Conservation (phyloP, 495 filamentous ascomycete species). For the Parmelia sp. region DNA sequence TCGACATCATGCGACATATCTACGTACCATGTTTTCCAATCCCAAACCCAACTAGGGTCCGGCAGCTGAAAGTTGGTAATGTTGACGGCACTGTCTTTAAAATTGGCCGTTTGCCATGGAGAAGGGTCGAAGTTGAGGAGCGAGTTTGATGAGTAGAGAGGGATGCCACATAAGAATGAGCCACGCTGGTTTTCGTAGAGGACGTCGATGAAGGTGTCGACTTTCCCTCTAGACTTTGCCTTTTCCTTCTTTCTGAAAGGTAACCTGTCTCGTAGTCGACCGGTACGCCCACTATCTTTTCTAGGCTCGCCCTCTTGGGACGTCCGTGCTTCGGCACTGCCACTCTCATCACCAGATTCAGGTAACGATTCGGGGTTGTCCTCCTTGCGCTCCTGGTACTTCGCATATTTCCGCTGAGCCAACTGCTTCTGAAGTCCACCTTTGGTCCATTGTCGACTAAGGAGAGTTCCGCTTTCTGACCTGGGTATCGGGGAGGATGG, state of each 20-base stretch:
- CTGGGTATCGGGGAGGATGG: constrained; percentile 9
- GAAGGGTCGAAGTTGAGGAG: constrained; percentile 81
- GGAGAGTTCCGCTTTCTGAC: constrained; percentile 18
- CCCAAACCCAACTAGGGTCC: constrained; percentile 95
- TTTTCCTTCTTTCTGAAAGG: constrained; percentile 28
- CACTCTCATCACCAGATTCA: constrained; percentile 26
- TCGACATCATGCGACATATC: constrained; percentile 86
- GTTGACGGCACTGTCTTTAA: constrained; percentile 70
- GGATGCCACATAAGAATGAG: constrained; percentile 78
- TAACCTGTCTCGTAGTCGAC: constrained; percentile 21
- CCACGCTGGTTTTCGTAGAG: constrained; percentile 92
- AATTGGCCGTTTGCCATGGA: constrained; percentile 73
- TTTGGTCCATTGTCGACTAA: constrained; percentile 31
- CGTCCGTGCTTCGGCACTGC: constrained; percentile 24
- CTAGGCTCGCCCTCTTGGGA: constrained; percentile 13
- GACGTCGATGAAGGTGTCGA: constrained; percentile 65
- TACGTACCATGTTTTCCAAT: constrained; percentile 88
- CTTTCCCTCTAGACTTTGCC: constrained; percentile 25
- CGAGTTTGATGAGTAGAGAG: constrained; percentile 78
- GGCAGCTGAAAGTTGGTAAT: constrained; percentile 88
- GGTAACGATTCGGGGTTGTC: constrained; percentile 24
- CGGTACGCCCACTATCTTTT: constrained; percentile 20
- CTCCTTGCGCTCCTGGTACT: constrained; percentile 52
- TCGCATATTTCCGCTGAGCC: constrained; percentile 53
- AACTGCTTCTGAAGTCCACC: constrained; percentile 43